A percentile compares a stretch with the other conserved stretches of the same genome.
These are phyloP conservation scores for Wickerhamiella sergipiensis DNA, from an alignment of 805 yeast genomes.

Conservation along the genomic window DNA sequence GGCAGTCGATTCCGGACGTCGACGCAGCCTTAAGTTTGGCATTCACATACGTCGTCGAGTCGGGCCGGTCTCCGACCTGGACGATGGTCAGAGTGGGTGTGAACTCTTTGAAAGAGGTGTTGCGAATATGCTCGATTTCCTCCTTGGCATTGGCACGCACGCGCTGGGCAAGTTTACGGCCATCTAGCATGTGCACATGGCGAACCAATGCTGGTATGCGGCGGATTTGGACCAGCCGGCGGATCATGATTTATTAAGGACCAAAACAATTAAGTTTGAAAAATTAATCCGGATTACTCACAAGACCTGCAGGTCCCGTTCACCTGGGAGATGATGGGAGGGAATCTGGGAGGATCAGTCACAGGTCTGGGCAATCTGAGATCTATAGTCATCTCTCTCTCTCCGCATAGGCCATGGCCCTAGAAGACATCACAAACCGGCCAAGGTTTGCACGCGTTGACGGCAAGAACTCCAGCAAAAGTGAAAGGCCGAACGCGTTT, in stretches of 20 bases:
- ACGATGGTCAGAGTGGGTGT: slow-evolving; percentile 68
- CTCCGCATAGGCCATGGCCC: background rate
- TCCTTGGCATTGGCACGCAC: slow-evolving; percentile 39
- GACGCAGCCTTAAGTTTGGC: slow-evolving; percentile 83
- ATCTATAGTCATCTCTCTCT: too few species aligned
- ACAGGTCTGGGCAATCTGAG: too few species aligned
- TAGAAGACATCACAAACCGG: background rate
- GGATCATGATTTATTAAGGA: background rate
- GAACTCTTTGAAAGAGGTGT: slow-evolving; percentile 34
- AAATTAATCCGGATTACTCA: background rate
- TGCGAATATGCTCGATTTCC: slow-evolving; percentile 36
- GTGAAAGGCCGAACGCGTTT: too few species aligned
- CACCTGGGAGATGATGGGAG: too few species aligned
- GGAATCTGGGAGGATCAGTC: too few species aligned
- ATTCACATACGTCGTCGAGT: slow-evolving; percentile 81
- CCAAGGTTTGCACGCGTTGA: background rate
- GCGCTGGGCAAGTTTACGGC: slow-evolving; percentile 40
- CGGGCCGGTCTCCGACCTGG: slow-evolving; percentile 86
- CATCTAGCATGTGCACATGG: slow-evolving; percentile 33
- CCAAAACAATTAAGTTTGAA: background rate
- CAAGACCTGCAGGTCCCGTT: background rate
- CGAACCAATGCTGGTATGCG: background rate
- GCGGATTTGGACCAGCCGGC: background rate
- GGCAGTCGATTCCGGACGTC: slow-evolving; percentile 64
- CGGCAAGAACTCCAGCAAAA: background rate